phyloP scores from a whole-genome alignment of 345 rosid genomes.

The Eucalyptus regnans region DNA sequence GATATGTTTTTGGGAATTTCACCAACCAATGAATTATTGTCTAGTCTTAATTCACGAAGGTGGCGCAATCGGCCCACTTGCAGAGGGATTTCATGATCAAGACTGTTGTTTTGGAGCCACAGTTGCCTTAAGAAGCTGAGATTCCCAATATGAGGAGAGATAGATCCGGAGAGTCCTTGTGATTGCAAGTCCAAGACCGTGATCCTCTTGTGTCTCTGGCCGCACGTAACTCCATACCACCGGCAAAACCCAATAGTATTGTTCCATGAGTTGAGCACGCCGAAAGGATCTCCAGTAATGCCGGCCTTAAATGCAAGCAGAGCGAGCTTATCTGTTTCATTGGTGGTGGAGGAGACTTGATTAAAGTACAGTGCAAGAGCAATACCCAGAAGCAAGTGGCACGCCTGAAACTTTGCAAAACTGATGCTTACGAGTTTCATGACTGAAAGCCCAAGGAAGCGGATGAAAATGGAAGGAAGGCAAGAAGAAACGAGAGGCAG shows the following conservation, averaged over 20 bases:
- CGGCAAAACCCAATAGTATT: not conserved
- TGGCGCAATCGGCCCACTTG: not conserved
- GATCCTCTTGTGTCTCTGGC: not conserved
- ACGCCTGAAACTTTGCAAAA: not conserved
- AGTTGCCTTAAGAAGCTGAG: not conserved
- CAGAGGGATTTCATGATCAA: not conserved
- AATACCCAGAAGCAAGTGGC: not conserved
- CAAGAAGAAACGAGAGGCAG: not conserved
- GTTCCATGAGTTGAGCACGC: not conserved
- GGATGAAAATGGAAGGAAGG: not conserved
- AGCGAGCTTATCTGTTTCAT: not conserved
- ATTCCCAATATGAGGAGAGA: not conserved
- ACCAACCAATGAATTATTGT: not conserved
- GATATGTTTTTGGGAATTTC: not conserved
- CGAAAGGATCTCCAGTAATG: not conserved
- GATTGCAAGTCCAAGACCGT: not conserved
- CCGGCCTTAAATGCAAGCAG: not conserved
- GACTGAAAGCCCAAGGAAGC: not conserved
- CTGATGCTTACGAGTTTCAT: not conserved
- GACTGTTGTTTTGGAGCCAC: not conserved
- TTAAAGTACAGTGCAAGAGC: not conserved
- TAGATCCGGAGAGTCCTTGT: not conserved
- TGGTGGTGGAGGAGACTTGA: not conserved
- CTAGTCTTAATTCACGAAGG: not conserved
- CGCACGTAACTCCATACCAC: not conserved